Base-by-base conservation (phyloP, 2,329 filamentous ascomycete genomes). In the Gremmenia infestans region DNA sequence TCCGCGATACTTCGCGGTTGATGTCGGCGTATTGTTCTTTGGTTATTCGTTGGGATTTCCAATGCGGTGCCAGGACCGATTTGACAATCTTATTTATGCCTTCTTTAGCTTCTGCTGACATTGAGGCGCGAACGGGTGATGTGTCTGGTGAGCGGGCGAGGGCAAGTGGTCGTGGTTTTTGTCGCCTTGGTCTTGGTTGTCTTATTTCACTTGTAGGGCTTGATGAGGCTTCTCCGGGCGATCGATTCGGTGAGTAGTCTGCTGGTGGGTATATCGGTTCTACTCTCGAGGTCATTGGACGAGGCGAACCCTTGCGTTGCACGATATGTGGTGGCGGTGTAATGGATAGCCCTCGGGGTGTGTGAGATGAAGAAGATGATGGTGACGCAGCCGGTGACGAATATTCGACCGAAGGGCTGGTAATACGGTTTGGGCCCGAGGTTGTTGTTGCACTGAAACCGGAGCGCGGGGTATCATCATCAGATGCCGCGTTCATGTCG, bases 1-100 rank as follows among this genome's bases (percentile, higher is more conserved):
- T 89, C 56, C 91, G 87, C 43, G 91, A 97, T 36, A 97, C 86
- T 58, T 88, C 87, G 60, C 91, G 86, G 70, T 97, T 97, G 73
- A 97, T 96, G 55, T 85, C 84, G 2, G 90, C 93, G 71, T 96
- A 99, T 72, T 97, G 88, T 57, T 96, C 89, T 63, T 91, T 89
- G 17, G 86, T 91, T 59, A 97, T 81, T 60, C 87, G 82, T 64
- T 88, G 86, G 43, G 87, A 87, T 60, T 86, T 82, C 78, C 93
- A 97, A 51, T 70, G 64, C 35, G 92, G 91, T 64, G 89, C 89
- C 45, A 99, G 77, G 5, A 89, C 90, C 43, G 81, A 78, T 61
- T 90, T 89, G 64, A 97, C 94, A 73, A 97, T 91, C 64, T 86
- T 86, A 69, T 91, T 93, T 61, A 99, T 88, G 67, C 86, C 91